These are phyloP conservation scores for Phoma herbarum DNA, from an alignment of 2,329 filamentous ascomycete genomes.

Conservation along the genomic window DNA sequence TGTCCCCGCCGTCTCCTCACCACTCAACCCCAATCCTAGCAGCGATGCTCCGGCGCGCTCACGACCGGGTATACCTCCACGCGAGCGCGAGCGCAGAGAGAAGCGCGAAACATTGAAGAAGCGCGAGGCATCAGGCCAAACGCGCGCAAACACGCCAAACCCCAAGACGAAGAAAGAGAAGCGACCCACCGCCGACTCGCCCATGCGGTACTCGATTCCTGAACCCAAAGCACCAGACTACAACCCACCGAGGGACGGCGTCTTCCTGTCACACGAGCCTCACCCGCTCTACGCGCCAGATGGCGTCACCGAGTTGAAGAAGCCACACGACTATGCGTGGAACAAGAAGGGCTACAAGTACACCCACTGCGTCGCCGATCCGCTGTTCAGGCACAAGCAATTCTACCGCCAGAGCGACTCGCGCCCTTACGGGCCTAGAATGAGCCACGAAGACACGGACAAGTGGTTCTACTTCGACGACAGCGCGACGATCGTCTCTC, in stretches of 20 bases:
- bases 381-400: constrained; percentile 82
- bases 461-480: constrained; percentile 82
- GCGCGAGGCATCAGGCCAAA: constrained; percentile 56
- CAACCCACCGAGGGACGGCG: constrained; percentile 58
- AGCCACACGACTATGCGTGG: constrained; percentile 64
- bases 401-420: constrained; percentile 91
- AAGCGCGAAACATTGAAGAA: constrained; percentile 64
- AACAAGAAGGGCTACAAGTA: constrained; percentile 83
- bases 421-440: constrained; percentile 80
- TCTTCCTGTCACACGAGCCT: constrained; percentile 59
- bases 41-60: constrained; percentile 55
- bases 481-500: constrained; percentile 79
- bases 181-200: constrained; percentile 52
- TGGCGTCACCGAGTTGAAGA: constrained; percentile 55
- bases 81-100: constrained; percentile 57
- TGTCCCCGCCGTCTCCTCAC: constrained; percentile 74
- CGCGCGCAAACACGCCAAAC: constrained; percentile 52
- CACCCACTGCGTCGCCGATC: constrained; percentile 88
- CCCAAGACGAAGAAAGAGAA: constrained; percentile 52
- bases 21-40: constrained; percentile 70
- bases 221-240: constrained; percentile 59
- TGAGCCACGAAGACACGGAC: constrained; percentile 93
- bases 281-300: constrained; percentile 54
- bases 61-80: constrained; percentile 51
- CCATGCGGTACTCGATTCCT: constrained; percentile 61